Evolutionary conservation across 345 rosid genomes (phyloP).

Genomic region (rapeseed (Brassica napus)): Da-Ae NC_063446.1:74179001-74179500

Average conservation of each 20-base stretch:
- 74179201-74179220: not conserved
- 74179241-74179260: not conserved
- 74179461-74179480: not conserved
- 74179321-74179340: not conserved
- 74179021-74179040: slow-evolving; percentile 37
- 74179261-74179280: not conserved
- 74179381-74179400: not conserved
- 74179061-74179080: slow-evolving; percentile 16
- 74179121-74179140: not conserved
- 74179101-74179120: slow-evolving; percentile 2
- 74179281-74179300: not conserved
- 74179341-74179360: not conserved
- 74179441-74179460: not conserved
- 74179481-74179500: not conserved
- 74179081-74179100: slow-evolving; percentile 1
- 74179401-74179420: not conserved
- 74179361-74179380: not conserved
- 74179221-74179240: not conserved
- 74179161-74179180: not conserved
- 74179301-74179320: not conserved
- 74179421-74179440: not conserved
- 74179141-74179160: not conserved
- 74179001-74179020: not conserved
- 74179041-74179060: slow-evolving; percentile 32
- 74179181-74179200: not conserved